Evolutionary conservation across 129 eudicot genomes (phyloP).

Genomic region (Helianthus annuus): HanXRQr2.0-SUNRISE NC_035449.2:165670029-165670528

Average conservation of each 20-base stretch:
- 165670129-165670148: too few relatives aligned
- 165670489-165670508: constrained; percentile 25
- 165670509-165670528: constrained; percentile 14
- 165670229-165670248: constrained; percentile 3
- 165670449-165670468: constrained; percentile 22
- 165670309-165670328: constrained; percentile 3
- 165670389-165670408: background rate
- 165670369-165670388: background rate
- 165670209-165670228: background rate
- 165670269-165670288: background rate
- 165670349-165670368: background rate
- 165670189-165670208: constrained; percentile 1
- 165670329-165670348: background rate
- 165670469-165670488: constrained; percentile 23
- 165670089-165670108: too few relatives aligned
- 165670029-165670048: too few relatives aligned
- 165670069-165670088: too few relatives aligned
- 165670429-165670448: constrained; percentile 13
- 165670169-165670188: constrained; percentile 22
- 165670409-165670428: background rate
- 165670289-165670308: background rate
- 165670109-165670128: background rate
- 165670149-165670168: constrained; percentile 9
- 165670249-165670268: constrained; percentile 18
- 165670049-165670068: too few relatives aligned